Percentiles rank a stretch among this genome's conserved stretches.
Evolutionary conservation across 805 yeast species (phyloP).

Genomic region (Barnettozyma populi): DNA sequence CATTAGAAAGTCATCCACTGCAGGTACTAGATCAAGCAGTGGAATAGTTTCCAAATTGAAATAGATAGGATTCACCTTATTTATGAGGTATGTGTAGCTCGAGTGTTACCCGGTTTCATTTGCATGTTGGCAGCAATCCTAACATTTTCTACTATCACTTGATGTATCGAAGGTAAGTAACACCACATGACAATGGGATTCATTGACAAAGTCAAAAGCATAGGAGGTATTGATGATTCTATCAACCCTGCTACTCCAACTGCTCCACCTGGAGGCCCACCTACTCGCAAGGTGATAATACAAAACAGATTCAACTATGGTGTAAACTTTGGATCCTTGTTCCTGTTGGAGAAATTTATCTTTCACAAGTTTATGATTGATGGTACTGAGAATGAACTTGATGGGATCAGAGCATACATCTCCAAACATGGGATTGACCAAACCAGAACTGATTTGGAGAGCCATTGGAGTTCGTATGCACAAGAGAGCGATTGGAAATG

Average conservation of each 20-base stretch:
- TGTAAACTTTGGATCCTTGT: slow-evolving; percentile 78
- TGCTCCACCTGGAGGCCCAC: slow-evolving; percentile 26
- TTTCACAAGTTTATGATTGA: slow-evolving; percentile 56
- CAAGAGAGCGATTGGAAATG: slow-evolving; percentile 75
- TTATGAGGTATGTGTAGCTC: not conserved
- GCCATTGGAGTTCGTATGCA: slow-evolving; percentile 63
- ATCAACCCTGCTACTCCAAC: slow-evolving; percentile 22
- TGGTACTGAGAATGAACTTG: slow-evolving; percentile 62
- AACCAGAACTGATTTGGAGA: slow-evolving; percentile 47
- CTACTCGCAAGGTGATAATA: slow-evolving; percentile 43
- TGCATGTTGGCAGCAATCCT: too few species aligned
- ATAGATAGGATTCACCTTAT: not conserved
- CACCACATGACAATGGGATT: slow-evolving; percentile 8
- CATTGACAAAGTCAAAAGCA: slow-evolving; percentile 6
- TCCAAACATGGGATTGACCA: slow-evolving; percentile 46
- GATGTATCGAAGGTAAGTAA: too few species aligned
- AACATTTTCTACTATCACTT: too few species aligned
- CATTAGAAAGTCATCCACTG: slow-evolving; percentile 21
- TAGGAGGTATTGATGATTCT: not conserved
- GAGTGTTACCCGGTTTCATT: not conserved
- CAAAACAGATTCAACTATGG: slow-evolving; percentile 67
- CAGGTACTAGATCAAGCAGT: slow-evolving; percentile 21
- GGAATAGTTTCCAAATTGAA: slow-evolving; percentile 17
- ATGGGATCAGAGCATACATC: slow-evolving; percentile 53
- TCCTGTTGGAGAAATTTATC: slow-evolving; percentile 78